Evolutionary conservation across 768 basidiomycete genomes (phyloP).

Genomic region (Pholiota molesta): DNA sequence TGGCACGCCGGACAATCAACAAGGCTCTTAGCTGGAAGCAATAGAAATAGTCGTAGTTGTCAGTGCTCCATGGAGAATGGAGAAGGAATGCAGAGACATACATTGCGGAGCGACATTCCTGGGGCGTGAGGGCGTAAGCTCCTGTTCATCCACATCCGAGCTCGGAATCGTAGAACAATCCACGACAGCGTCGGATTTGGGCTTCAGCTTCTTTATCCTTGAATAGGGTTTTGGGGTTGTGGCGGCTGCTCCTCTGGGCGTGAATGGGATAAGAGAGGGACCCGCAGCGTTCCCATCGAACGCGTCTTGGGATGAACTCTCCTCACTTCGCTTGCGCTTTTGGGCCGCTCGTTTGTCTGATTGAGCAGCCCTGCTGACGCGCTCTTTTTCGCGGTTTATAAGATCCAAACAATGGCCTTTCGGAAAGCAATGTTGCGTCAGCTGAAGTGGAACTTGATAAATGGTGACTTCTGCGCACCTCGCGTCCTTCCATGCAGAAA

Average conservation of each 20-base stretch:
- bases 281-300: constrained; percentile 23
- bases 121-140: constrained; percentile 18
- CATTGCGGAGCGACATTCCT: constrained; percentile 21
- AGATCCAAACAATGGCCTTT: constrained; percentile 46
- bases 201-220: constrained; percentile 24
- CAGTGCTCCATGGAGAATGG: neutral
- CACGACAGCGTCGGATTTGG: constrained; percentile 11
- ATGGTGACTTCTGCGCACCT: constrained; percentile 47
- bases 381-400: constrained; percentile 35
- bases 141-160: constrained; percentile 41
- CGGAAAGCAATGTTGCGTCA: constrained; percentile 6
- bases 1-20: constrained; percentile 70
- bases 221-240: constrained; percentile 19
- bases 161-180: constrained; percentile 28
- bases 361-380: constrained; percentile 5
- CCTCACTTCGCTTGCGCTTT: constrained; percentile 37
- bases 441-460: neutral
- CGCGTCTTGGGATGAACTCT: constrained; percentile 27
- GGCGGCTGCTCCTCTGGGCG: constrained; percentile 8
- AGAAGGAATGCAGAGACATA: constrained; percentile 5
- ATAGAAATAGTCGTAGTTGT: neutral
- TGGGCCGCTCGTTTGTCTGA: constrained; percentile 25
- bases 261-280: constrained; percentile 19
- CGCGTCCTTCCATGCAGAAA: constrained; percentile 70
- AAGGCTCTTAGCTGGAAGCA: constrained; percentile 35